Base-by-base conservation (phyloP, 2,329 filamentous ascomycete species). In the Ascochyta viciae-villosae region DNA sequence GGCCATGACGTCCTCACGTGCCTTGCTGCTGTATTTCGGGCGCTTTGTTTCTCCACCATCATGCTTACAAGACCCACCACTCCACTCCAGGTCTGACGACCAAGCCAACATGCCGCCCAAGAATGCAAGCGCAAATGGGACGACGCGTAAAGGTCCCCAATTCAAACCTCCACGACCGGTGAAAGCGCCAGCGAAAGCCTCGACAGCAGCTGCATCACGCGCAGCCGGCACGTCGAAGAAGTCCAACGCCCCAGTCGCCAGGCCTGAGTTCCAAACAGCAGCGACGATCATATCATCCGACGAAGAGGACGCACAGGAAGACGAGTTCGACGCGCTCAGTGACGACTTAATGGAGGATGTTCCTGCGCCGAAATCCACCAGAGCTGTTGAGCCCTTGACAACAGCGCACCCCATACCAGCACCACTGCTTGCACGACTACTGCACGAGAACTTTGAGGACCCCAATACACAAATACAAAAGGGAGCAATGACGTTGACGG, bases 361-460 rank as follows among this genome's bases (percentile, higher is more conserved):
- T 40, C 58, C 45, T 26, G 50, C 52, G 15, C 61, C 63, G 16
- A 51, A 63, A 23, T 53, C 60, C 40, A 58, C 57, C 37, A 57
- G 38, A 44, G 61, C 33, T 9, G 26, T 57, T 22, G 50, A 62
- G n/a, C 34, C 62, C 7, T 39, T 61, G 41, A 43, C 66, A 34
- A 54, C 60, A 23, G 58, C 62, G 29, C 67, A 68, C 23, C 73
- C 82, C 1, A 89, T 97, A 26, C 90, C 92, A 0, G 81, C 85
- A 3, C 87, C 91, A 39, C 81, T 98, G 0, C 77, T 97, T 37
- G 89, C 90, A 9, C 85, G 87, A 33, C 78, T 97, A 3, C 80
- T 97, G 31, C 89, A 96, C 72, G 87, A 93, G 65, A 87, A 90
- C 72, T 96, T 97, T 70, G 82, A 80, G 41, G 78, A 89, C 26